Conservation (phyloP, 2,329 filamentous ascomycete genomes). For the Colletotrichum chlorophyti region DNA sequence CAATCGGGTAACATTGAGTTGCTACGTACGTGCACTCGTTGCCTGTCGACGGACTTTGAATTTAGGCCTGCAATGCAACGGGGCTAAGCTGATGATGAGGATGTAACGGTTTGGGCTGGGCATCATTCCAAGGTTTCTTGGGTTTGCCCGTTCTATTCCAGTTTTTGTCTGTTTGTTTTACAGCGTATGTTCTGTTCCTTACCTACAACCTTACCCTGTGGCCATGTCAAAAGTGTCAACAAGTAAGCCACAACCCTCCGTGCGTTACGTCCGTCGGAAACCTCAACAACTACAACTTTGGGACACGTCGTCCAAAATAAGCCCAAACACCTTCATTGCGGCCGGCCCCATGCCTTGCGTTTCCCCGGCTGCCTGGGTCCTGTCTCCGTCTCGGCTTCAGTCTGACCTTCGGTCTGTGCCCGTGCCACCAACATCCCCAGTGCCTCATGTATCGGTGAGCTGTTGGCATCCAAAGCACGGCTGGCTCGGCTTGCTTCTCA, state of each 20-base stretch:
- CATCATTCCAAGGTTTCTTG: too few species aligned
- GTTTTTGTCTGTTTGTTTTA: too few species aligned
- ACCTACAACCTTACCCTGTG: constrained; percentile 1
- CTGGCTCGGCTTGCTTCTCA: too few species aligned
- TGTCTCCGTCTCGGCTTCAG: neutral
- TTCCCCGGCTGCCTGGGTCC: constrained; percentile 19
- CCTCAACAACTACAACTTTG: constrained; percentile 18
- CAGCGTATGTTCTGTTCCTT: neutral
- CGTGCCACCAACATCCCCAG: neutral
- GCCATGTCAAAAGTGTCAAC: constrained; percentile 8
- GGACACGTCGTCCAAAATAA: constrained; percentile 27
- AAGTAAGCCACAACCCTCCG: neutral
- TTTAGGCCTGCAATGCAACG: too few species aligned
- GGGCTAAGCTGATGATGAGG: too few species aligned
- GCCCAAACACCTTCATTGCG: constrained; percentile 12
- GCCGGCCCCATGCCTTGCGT: constrained; percentile 17
- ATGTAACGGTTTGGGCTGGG: too few species aligned
- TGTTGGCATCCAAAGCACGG: too few species aligned
- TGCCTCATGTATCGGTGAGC: too few species aligned
- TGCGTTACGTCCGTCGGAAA: constrained; percentile 5
- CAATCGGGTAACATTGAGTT: too few species aligned
- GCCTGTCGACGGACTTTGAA: too few species aligned
- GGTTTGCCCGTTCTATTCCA: too few species aligned
- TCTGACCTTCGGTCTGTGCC: constrained; percentile 7
- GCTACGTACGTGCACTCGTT: too few species aligned